Percentiles rank a stretch among this genome's conserved stretches.
phyloP scores from a whole-genome alignment of 2,329 filamentous ascomycete genomes.

The Arachnopeziza araneosa region DNA sequence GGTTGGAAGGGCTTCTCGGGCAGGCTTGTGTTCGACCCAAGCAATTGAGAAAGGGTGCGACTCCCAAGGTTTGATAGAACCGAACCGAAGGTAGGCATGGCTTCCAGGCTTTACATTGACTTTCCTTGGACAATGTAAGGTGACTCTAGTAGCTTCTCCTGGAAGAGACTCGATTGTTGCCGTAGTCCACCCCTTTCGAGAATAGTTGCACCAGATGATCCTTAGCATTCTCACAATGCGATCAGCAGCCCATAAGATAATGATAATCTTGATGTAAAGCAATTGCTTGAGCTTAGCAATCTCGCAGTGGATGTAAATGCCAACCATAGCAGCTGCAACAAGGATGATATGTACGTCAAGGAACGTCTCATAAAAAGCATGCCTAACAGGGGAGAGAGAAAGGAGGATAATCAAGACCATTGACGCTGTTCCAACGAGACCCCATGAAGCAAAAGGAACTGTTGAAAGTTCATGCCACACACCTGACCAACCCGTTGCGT shows the following conservation, averaged over 20 bases:
- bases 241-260: conserved; percentile 74
- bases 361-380: conserved; percentile 97
- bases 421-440: conserved; percentile 53
- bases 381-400: conserved; percentile 73
- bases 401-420: conserved; percentile 63
- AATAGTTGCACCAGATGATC: conserved; percentile 60
- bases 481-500: conserved; percentile 57
- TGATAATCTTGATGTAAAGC: conserved; percentile 67
- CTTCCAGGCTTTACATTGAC: conserved; percentile 63
- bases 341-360: conserved; percentile 78
- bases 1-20: conserved; percentile 27
- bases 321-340: conserved; percentile 60
- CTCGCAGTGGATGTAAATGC: conserved; percentile 73
- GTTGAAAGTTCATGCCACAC: conserved; percentile 48
- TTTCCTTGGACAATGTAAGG: conserved; percentile 61
- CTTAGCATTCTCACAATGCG: conserved; percentile 57
- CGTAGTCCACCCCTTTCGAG: conserved; percentile 47
- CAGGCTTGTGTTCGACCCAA: conserved; percentile 57
- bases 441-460: conserved; percentile 60
- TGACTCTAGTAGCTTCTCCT: conserved; percentile 65
- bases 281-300: conserved; percentile 61
- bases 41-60: conserved; percentile 75
- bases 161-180: conserved; percentile 64
- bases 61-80: conserved; percentile 60
- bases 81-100: conserved; percentile 70